Evolutionary conservation across 768 basidiomycete species (phyloP).

Genomic region (Amanita pseudoporphyria): DNA sequence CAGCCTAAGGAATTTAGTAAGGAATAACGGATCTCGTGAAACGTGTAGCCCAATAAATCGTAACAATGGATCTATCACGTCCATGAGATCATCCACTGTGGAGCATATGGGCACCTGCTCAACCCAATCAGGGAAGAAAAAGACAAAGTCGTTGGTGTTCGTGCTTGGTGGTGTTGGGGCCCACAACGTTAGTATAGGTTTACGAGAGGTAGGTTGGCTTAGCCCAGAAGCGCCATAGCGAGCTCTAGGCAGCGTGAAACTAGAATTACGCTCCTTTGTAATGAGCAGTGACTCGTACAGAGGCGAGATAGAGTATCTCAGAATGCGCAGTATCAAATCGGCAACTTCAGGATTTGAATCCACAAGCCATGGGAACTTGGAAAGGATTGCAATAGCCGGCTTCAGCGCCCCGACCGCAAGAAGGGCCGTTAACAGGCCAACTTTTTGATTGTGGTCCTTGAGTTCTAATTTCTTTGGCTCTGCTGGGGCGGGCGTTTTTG

Average conservation of each 20-base stretch:
- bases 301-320: conserved; percentile 58
- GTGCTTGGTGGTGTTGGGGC: conserved; percentile 81
- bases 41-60: conserved; percentile 73
- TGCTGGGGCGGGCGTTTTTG: conserved; percentile 28
- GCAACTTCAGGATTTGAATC: conserved; percentile 77
- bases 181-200: conserved; percentile 59
- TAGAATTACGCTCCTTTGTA: conserved; percentile 49
- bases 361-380: conserved; percentile 78
- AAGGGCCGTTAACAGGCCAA: conserved; percentile 68
- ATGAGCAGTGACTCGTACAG: conserved; percentile 50
- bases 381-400: conserved; percentile 68
- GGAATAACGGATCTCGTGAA: conserved; percentile 65
- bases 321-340: conserved; percentile 72
- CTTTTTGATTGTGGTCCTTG: conserved; percentile 66
- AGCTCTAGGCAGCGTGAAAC: conserved; percentile 52
- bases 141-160: conserved; percentile 65
- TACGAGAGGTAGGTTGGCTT: conserved; percentile 42
- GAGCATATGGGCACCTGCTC: conserved; percentile 59
- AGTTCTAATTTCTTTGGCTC: conserved; percentile 33
- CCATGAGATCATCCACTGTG: conserved; percentile 56
- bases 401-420: conserved; percentile 79
- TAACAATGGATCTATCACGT: conserved; percentile 73
- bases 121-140: conserved; percentile 85
- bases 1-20: conserved; percentile 74
- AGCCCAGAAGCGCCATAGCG: conserved; percentile 55